Evolutionary conservation across 257 asterid species (phyloP), one percentile per base, ranked within the genome.

Genomic region (Hygrophila difformis): DNA sequence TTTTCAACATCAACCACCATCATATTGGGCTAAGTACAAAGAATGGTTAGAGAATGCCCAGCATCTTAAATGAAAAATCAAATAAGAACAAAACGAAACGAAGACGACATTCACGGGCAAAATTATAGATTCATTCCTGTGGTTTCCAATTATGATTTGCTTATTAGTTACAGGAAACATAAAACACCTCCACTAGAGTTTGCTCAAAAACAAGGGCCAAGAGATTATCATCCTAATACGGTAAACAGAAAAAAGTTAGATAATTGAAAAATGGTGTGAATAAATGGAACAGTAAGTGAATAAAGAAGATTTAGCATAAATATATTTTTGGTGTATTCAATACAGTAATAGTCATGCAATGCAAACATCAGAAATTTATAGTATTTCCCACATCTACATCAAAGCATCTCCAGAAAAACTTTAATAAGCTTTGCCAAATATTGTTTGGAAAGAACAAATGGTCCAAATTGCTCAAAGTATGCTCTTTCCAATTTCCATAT

Each of bases 1-100:
- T 86, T 91, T 67, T 82, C 92, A 12, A 91, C 87, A 63, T 91
- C 95, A 62, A 91, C 97, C 62, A 91, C 99, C 77, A 91, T 66
- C 97, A 91, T 91, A 63, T 86, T 91, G 45, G 99, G 99, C 99
- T 91, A 63, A 67, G 56, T 61, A 33, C 37, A 2, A 33, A 33
- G 37, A 33, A 9, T 10, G 10, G 0, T 33, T 33, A 33, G 37
- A 26, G 31, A 26, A 33, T 33, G 37, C 10, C 8, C 12, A 9
- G 37, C 8, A 24, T 24, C 12, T 33, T 1, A 9, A 33, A 33
- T 2, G 6, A 2, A 33, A 33, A 33, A 33, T 5, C 12, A 9
- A 33, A 9, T 33, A 33, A 33, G 6, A 33, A 2, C 3, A 9
- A 33, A 33, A 2, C 12, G 12, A 9, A 33, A 33, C 8, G 10